Base-by-base conservation (phyloP, 2,329 filamentous ascomycete genomes). In the Emydomyces testavorans region DNA sequence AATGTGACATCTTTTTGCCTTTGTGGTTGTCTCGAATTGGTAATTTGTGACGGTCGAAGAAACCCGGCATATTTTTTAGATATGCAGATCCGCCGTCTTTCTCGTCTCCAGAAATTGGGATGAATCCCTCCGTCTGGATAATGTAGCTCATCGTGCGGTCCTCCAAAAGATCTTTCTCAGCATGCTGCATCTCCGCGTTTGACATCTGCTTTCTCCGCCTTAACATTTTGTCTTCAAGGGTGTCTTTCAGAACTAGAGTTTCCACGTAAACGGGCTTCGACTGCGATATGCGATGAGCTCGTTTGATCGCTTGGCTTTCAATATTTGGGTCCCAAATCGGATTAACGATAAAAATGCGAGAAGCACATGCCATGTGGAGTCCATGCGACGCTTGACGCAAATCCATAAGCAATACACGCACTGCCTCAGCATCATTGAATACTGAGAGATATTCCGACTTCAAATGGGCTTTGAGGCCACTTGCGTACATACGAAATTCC, bases 301-400 rank as follows among this genome's bases (percentile, higher is more conserved):
- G 81, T 51, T 93, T 94, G 53, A 95, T 86, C 0, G 90, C 90
- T 63, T 96, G 90, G 1, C 85, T 87, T 62, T 94, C 85, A 0
- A 94, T 76, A 53, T 85, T 71, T 0, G 87, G 87, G 45, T 89
- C 84, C 61, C 92, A 82, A 10, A 94, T 85, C 0, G 90, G 89
- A 53, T 83, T 90, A 48, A 94, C 76, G 53, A 96, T 95, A 65
- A 88, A 93, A 7, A 96, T 82, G 1, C 90, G 73, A 3, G 84
- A 92, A 1, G 89, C 89, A 8, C 78, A 80, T 44, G 80, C 81
- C 63, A 95, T 80, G 60, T 95, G 89, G 0, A 96, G 72, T 0
- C 90, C 90, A 52, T 89, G 86, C 0, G 89, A 86, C 24, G 89
- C 89, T 60, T 92, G 86, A 1, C 78, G 79, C n/a, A 95, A 77